Conservation (phyloP, 2,329 filamentous ascomycete genomes). For the Thielaviopsis punctulata region DNA sequence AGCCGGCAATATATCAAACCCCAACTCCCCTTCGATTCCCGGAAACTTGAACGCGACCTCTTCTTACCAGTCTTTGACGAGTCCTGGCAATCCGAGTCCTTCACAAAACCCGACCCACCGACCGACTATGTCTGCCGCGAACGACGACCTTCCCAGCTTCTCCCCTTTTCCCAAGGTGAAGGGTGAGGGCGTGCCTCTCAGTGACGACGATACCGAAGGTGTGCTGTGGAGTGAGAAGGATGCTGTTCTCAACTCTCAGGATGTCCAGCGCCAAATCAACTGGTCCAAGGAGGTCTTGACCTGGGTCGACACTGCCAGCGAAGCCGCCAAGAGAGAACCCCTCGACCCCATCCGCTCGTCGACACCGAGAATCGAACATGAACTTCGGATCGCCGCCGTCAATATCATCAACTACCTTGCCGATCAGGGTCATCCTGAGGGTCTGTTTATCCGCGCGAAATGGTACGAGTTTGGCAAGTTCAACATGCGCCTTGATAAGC, state of each 20-base stretch:
- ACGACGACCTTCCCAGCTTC: slow-evolving; percentile 50
- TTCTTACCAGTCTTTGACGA: slow-evolving; percentile 24
- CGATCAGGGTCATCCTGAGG: slow-evolving; percentile 81
- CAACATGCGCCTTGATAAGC: slow-evolving; percentile 76
- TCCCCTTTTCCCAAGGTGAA: slow-evolving; percentile 80
- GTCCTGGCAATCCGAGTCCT: slow-evolving; percentile 7
- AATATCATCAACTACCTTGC: slow-evolving; percentile 84
- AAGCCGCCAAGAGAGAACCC: slow-evolving; percentile 53
- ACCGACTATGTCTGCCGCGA: slow-evolving; percentile 1
- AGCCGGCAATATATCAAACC: slow-evolving; percentile 32
- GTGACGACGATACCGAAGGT: slow-evolving; percentile 84
- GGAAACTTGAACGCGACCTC: slow-evolving; percentile 17
- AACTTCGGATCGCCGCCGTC: slow-evolving; percentile 71
- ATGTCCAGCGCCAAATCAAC: slow-evolving; percentile 88
- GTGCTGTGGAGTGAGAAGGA: slow-evolving; percentile 71
- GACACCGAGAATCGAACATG: slow-evolving; percentile 77
- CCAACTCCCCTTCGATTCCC: slow-evolving; percentile 19
- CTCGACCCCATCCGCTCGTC: slow-evolving; percentile 39
- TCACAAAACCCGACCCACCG: slow-evolving; percentile 6
- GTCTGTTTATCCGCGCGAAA: slow-evolving; percentile 85
- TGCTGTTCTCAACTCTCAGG: slow-evolving; percentile 77
- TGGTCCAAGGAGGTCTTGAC: slow-evolving; percentile 89
- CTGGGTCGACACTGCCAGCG: slow-evolving; percentile 70
- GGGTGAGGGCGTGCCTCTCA: slow-evolving; percentile 78
- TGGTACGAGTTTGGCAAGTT: slow-evolving; percentile 99